These are phyloP conservation scores for Fusarium marasasianum DNA, from an alignment of 2,329 filamentous ascomycete species.

Conservation along the genomic window DNA sequence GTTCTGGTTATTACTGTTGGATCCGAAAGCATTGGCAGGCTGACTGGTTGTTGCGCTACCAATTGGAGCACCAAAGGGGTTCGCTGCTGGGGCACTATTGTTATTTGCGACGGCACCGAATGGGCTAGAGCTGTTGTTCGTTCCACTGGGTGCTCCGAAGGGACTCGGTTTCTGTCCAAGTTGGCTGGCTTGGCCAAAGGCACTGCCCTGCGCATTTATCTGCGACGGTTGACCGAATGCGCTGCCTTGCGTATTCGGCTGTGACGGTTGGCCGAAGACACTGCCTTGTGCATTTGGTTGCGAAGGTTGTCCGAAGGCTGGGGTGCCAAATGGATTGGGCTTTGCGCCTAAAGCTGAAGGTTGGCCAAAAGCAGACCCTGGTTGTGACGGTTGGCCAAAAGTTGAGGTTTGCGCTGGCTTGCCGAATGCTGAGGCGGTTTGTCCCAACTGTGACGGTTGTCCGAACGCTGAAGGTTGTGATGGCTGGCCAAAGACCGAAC, in stretches of 20 bases:
- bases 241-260: constrained; percentile 38
- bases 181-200: constrained; percentile 49
- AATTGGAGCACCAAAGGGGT: constrained; percentile 43
- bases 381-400: constrained; percentile 47
- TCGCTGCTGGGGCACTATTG: constrained; percentile 37
- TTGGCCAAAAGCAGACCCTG: constrained; percentile 26
- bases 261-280: constrained; percentile 49
- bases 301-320: constrained; percentile 50
- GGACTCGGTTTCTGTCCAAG: constrained; percentile 52
- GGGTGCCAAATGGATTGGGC: constrained; percentile 34
- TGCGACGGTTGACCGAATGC: constrained; percentile 50
- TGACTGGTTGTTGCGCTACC: constrained; percentile 22
- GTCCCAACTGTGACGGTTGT: constrained; percentile 42
- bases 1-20: constrained; percentile 24
- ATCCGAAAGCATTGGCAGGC: constrained; percentile 34
- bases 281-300: constrained; percentile 41
- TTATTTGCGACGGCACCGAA: constrained; percentile 39
- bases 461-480: constrained; percentile 54
- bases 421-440: constrained; percentile 42
- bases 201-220: constrained; percentile 35
- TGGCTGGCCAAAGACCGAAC: constrained; percentile 44
- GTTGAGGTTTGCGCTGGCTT: constrained; percentile 46
- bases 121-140: constrained; percentile 38
- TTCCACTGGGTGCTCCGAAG: constrained; percentile 44
- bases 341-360: constrained; percentile 29